Conservation (phyloP, 257 asterid species). For the Solanum pinnatisectum region DNA sequence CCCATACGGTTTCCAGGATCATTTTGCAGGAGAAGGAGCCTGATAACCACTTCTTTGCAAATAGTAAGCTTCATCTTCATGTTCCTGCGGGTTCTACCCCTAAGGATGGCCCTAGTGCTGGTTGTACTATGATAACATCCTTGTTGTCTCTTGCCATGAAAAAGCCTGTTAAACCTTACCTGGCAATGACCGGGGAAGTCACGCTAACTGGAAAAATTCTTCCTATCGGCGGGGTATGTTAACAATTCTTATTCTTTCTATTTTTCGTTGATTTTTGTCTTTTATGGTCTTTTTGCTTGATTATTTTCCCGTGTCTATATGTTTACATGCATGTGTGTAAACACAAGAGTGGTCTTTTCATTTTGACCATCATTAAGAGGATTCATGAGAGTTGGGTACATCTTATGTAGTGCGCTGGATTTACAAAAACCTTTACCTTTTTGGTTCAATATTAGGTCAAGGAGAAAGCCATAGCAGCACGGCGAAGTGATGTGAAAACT, state of each 20-base stretch:
- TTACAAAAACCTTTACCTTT: not conserved
- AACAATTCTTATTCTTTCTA: not conserved
- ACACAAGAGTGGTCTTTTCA: not conserved
- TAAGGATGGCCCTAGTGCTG: constrained; percentile 98
- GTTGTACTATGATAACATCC: constrained; percentile 98
- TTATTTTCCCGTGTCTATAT: not conserved
- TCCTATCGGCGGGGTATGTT: constrained; percentile 97
- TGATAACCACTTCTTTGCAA: constrained; percentile 51
- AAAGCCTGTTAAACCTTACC: constrained; percentile 67
- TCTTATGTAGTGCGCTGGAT: not conserved
- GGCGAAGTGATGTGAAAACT: constrained; percentile 82
- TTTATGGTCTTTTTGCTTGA: not conserved
- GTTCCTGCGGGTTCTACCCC: constrained; percentile 99
- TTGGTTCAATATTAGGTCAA: constrained; percentile 45
- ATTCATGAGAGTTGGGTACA: not conserved
- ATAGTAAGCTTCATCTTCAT: constrained; percentile 87
- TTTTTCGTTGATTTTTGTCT: not conserved
- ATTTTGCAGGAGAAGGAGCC: constrained; percentile 75
- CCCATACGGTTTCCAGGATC: constrained; percentile 76
- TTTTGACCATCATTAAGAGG: not conserved
- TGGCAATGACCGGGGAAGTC: constrained; percentile 98
- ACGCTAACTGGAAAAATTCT: constrained; percentile 82
- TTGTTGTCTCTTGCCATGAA: constrained; percentile 83
- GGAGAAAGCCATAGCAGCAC: constrained; percentile 95
- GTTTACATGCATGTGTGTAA: not conserved